Evolutionary conservation across 2,329 filamentous ascomycete species (phyloP).

Genomic region (Colletotrichum sidae): DNA sequence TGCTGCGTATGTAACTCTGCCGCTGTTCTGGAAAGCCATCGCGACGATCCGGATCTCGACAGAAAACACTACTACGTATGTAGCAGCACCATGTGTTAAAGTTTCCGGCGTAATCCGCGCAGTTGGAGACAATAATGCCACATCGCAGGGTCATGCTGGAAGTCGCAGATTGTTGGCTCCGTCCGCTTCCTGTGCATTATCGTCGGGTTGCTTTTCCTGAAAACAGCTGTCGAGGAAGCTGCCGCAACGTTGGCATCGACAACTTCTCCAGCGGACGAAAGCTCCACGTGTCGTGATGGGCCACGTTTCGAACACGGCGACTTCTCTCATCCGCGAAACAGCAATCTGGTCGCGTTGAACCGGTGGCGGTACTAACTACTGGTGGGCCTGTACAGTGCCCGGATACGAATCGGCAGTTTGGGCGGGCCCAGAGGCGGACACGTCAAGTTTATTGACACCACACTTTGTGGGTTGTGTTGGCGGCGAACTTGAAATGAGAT

Average conservation of each 20-base stretch:
- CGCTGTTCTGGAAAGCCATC: no score
- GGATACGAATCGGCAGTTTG: constrained; percentile 13
- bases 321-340: no score
- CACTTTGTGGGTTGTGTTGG: neutral
- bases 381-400: constrained; percentile 7
- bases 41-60: no score
- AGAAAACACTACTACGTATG: no score
- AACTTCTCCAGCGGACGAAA: no score
- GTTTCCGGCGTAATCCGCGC: constrained; percentile 24
- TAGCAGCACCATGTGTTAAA: constrained; percentile 5
- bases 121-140: constrained; percentile 9
- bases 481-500: neutral
- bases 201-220: neutral
- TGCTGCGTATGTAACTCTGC: no score
- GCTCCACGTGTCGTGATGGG: no score
- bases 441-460: neutral
- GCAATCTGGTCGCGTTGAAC: no score
- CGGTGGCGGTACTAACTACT: no score
- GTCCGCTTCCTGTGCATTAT: neutral
- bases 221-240: no score
- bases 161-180: neutral
- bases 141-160: constrained; percentile 17
- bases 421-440: neutral
- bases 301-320: no score
- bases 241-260: no score